Conservation (phyloP, 371 early-diverging fungal genomes). For the Mortierella sp. region DNA sequence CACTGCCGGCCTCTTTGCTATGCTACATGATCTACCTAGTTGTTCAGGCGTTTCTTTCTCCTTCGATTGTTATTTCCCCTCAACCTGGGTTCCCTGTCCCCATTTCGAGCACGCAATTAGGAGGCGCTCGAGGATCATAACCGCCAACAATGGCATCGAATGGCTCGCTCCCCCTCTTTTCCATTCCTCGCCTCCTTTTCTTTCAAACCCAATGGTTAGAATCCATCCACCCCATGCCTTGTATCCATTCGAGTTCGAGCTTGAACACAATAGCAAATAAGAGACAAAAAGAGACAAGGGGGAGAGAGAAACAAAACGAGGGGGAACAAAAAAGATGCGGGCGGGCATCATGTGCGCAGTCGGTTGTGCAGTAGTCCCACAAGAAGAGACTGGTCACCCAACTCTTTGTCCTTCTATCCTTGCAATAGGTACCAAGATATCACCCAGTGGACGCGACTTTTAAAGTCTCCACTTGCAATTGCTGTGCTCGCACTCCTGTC, state of each 20-base stretch:
- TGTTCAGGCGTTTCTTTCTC: no score
- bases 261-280: not conserved
- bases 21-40: no score
- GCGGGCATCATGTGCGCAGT: constrained; percentile 4
- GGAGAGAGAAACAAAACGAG: no score
- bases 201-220: not conserved
- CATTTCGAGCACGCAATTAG: constrained; percentile 24
- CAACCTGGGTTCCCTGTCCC: not conserved
- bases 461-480: not conserved
- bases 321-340: no score
- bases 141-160: not conserved
- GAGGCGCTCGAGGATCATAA: constrained; percentile 15
- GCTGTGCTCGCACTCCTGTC: not conserved
- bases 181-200: not conserved
- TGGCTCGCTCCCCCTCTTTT: not conserved
- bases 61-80: not conserved
- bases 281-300: not conserved
- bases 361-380: no score
- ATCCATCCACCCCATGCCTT: not conserved
- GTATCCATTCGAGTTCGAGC: not conserved
- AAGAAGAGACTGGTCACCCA: not conserved
- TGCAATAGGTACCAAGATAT: not conserved
- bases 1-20: not conserved
- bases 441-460: not conserved
- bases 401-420: no score